Base-by-base conservation (phyloP, 2,329 filamentous ascomycete species). In the Ophiostoma sp. region DNA sequence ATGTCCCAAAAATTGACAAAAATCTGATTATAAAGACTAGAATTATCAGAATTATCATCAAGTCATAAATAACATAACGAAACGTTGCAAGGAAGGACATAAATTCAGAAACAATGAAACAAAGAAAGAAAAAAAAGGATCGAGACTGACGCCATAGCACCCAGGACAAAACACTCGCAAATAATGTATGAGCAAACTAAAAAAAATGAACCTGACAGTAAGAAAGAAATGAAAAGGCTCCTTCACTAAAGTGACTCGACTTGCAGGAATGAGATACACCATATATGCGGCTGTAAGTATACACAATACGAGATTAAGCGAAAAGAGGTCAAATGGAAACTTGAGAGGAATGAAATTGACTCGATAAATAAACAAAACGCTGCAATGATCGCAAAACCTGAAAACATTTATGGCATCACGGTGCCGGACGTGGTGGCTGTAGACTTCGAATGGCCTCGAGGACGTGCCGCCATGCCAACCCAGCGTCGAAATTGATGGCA, bases 401-500 rank as follows among this genome's bases (percentile, higher is more conserved):
- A 17, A 66, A 23, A 66, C 13, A 33, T 7, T 5, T 10, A 66
- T 20, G 44, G 17, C 17, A 36, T 66, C 36, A 66, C 13, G 64
- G 20, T 8, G 36, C 39, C 7, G 27, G 36, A 0, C 36, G 27
- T 35, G 13, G 15, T n/a, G 41, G 69, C 23, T 71, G 70, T 39
- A 72, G 70, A 3, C 17, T 48, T 4, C 70, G 72, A 2, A 74
- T 70, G 27, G 72, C 3, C 4, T 66, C 48, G 1, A 73, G 31
- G 0, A 74, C 69, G 15, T 73, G 66, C 13, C 64, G 54, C 73
- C 73, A 74, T 27, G 67, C 67, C 27, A 74, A 35, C 1, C 60
- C 60, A 0, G 67, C 44, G 20, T 71, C 67, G 52, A 74, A 74
- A 39, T 73, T 72, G 44, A 74, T 73, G 0, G 36, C n/a, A 54